These are phyloP conservation scores for Exophiala aquamarina DNA, from an alignment of 2,329 filamentous ascomycete species.

Conservation along the genomic window DNA sequence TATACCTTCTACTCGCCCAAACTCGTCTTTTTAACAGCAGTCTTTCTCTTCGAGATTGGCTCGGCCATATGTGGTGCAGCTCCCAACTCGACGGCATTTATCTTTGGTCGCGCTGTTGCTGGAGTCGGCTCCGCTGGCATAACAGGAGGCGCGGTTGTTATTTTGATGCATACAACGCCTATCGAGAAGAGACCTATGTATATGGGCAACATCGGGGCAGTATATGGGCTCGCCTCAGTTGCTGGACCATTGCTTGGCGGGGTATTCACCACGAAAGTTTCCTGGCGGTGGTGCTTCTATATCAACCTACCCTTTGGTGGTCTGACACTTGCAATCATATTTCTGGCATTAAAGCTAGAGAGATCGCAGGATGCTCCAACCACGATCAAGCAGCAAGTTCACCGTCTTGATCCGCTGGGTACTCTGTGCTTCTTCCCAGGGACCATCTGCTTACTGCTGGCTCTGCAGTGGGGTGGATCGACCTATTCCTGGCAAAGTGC, in stretches of 20 bases:
- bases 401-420: slow-evolving; percentile 35
- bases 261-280: slow-evolving; percentile 35
- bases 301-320: slow-evolving; percentile 37
- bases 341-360: slow-evolving; percentile 1
- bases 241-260: slow-evolving; percentile 45
- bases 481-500: slow-evolving; percentile 43
- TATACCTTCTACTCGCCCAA: slow-evolving; percentile 26
- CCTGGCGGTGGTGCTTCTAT: slow-evolving; percentile 31
- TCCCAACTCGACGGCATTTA: slow-evolving; percentile 20
- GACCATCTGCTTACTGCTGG: slow-evolving; percentile 37
- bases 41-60: slow-evolving; percentile 24
- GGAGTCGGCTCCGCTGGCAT: slow-evolving; percentile 25
- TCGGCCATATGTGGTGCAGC: slow-evolving; percentile 27
- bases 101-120: slow-evolving; percentile 29
- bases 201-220: slow-evolving; percentile 33
- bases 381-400: slow-evolving; percentile 5
- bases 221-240: slow-evolving; percentile 37
- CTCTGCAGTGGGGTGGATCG: slow-evolving; percentile 43
- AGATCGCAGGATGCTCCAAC: slow-evolving; percentile 28
- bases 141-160: slow-evolving; percentile 23
- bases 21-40: slow-evolving; percentile 16
- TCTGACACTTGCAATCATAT: slow-evolving; percentile 27
- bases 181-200: slow-evolving; percentile 23
- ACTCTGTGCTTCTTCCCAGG: slow-evolving; percentile 37
- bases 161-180: slow-evolving; percentile 20